Conservation (phyloP, 73 alveolate genomes). For the Paramecium primaurelia region DNA sequence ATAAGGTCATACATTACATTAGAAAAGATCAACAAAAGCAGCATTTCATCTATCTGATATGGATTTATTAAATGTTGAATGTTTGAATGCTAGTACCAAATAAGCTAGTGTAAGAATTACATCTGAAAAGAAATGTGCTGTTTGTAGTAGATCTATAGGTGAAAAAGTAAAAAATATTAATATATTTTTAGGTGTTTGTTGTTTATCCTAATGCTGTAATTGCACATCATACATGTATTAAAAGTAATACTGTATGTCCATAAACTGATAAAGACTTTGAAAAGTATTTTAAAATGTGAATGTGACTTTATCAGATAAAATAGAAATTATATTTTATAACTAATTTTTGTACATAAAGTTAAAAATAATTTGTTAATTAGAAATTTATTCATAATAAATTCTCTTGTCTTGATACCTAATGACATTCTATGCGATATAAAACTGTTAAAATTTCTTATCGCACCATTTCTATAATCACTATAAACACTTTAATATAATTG, state of each 20-base stretch:
- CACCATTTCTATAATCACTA: not conserved
- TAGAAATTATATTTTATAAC: not conserved
- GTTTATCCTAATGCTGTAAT: conserved; percentile 65
- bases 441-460: not conserved
- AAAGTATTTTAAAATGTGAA: conserved; percentile 52
- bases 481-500: not conserved
- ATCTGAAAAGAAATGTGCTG: conserved; percentile 59
- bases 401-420: not conserved
- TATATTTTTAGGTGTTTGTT: not conserved
- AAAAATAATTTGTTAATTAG: not conserved
- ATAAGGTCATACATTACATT: conserved; percentile 47
- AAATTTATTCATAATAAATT: not conserved
- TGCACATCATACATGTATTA: conserved; percentile 59
- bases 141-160: conserved; percentile 56
- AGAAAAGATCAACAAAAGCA: conserved; percentile 56
- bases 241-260: conserved; percentile 58
- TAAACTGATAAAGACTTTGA: conserved; percentile 51
- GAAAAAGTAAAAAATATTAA: conserved; percentile 2
- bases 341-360: not conserved
- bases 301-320: not conserved
- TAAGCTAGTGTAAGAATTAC: conserved; percentile 57
- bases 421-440: not conserved
- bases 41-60: conserved; percentile 55
- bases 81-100: conserved; percentile 26
- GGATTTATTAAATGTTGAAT: conserved; percentile 62